phyloP scores from a whole-genome alignment of 371 early-diverging fungal species.

The Mucor circinelloides region DNA sequence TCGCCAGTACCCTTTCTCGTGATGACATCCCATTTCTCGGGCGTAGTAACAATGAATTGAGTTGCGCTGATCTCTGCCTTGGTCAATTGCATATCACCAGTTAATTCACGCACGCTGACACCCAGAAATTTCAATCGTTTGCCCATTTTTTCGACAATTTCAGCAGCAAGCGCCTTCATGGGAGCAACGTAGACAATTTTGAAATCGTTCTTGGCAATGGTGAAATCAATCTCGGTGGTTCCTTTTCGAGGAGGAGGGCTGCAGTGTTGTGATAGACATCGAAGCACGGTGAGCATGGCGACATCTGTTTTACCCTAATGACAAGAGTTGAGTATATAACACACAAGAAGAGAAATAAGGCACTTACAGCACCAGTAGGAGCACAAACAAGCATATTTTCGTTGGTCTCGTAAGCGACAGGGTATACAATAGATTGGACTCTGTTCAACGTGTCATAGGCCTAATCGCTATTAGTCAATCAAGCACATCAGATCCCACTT shows the following conservation, averaged over 20 bases:
- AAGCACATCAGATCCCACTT: too few species aligned
- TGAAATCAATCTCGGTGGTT: slow-evolving; percentile 45
- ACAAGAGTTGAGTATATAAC: too few species aligned
- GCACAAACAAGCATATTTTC: slow-evolving; percentile 99
- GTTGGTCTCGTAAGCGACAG: slow-evolving; percentile 90
- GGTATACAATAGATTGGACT: slow-evolving; percentile 94
- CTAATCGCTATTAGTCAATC: slow-evolving; percentile 12
- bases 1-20: slow-evolving; percentile 96
- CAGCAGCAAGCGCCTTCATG: slow-evolving; percentile 99
- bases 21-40: slow-evolving; percentile 99
- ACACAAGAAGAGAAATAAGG: too few species aligned
- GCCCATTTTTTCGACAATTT: slow-evolving; percentile 93
- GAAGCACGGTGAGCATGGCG: slow-evolving; percentile 91
- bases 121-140: slow-evolving; percentile 85
- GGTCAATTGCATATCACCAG: slow-evolving; percentile 97
- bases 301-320: slow-evolving; percentile 99
- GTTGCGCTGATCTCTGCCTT: slow-evolving; percentile 88
- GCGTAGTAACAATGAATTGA: slow-evolving; percentile 99
- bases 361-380: slow-evolving; percentile 96
- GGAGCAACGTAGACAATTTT: slow-evolving; percentile 99
- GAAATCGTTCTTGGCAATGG: slow-evolving; percentile 77
- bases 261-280: slow-evolving; percentile 73
- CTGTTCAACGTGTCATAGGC: slow-evolving; percentile 91
- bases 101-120: slow-evolving; percentile 88
- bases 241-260: slow-evolving; percentile 53